A percentile compares a stretch with the other conserved stretches of the same genome.
Evolutionary conservation across 2,329 filamentous ascomycete genomes (phyloP).

Genomic region (Fusarium sp.): DNA sequence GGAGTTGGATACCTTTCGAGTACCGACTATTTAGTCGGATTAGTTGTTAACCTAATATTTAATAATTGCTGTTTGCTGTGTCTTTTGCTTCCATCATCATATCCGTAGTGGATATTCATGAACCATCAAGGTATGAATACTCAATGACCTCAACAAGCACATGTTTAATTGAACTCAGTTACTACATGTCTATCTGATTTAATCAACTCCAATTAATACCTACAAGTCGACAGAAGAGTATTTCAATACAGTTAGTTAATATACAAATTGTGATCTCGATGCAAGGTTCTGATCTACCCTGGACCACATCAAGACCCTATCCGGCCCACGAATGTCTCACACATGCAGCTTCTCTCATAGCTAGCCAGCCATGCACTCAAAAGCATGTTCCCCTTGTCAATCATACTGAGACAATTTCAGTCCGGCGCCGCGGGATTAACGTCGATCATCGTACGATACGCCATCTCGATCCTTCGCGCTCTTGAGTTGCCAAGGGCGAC

Average conservation of each 20-base stretch:
- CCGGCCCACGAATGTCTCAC: slow-evolving; percentile 13
- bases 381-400: slow-evolving; percentile 2
- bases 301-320: neutral
- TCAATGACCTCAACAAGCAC: no score
- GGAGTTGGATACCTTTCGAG: slow-evolving; percentile 35
- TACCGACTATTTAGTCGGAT: neutral
- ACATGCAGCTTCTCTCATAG: neutral
- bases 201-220: no score
- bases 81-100: neutral
- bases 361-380: neutral
- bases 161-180: no score
- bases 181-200: no score
- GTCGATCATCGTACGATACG: neutral
- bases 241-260: neutral
- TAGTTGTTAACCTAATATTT: slow-evolving; percentile 25
- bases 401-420: slow-evolving; percentile 8
- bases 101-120: neutral
- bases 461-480: slow-evolving; percentile 16
- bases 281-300: slow-evolving; percentile 8
- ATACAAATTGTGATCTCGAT: neutral
- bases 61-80: slow-evolving; percentile 12
- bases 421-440: neutral
- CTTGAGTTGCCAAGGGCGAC: neutral
- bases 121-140: no score
- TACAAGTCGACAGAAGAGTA: neutral